These are phyloP conservation scores for Lyophyllum semitale DNA, from an alignment of 768 basidiomycete species.

Conservation along the genomic window DNA sequence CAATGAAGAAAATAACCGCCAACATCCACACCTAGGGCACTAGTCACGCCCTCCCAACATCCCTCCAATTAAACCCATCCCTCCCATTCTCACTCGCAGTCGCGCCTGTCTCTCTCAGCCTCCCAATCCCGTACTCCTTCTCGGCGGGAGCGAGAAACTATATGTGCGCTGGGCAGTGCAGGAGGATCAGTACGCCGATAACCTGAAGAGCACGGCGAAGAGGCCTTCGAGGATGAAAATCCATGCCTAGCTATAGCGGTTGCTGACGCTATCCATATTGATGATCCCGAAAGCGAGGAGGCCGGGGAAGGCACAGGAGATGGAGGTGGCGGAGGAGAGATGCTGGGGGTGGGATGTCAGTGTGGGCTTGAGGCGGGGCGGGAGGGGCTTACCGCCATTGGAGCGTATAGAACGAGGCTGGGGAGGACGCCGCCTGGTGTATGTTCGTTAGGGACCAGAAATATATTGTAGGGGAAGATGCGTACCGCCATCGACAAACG, in stretches of 20 bases:
- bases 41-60: constrained; percentile 49
- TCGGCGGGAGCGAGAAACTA: constrained; percentile 54
- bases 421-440: constrained; percentile 62
- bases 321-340: constrained; percentile 55
- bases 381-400: too few relatives aligned
- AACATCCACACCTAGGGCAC: constrained; percentile 59
- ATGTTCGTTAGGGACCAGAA: too few relatives aligned
- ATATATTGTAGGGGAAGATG: too few relatives aligned
- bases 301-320: constrained; percentile 70
- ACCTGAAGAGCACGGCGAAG: constrained; percentile 62
- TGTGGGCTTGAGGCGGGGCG: constrained; percentile 53
- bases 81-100: constrained; percentile 25
- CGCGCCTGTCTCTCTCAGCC: constrained; percentile 41
- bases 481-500: too few relatives aligned
- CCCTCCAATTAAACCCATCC: constrained; percentile 55
- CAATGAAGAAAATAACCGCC: constrained; percentile 51
- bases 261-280: constrained; percentile 57
- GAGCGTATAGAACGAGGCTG: constrained; percentile 58
- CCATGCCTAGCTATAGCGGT: constrained; percentile 66
- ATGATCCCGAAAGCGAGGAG: constrained; percentile 68
- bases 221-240: constrained; percentile 68
- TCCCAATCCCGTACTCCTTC: constrained; percentile 44
- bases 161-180: constrained; percentile 42
- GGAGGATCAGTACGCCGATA: constrained; percentile 50
- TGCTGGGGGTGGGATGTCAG: constrained; percentile 49